Evolutionary conservation across 2,329 filamentous ascomycete genomes (phyloP), one percentile per base, ranked within the genome.

Genomic region (Cercospora zeina): DNA sequence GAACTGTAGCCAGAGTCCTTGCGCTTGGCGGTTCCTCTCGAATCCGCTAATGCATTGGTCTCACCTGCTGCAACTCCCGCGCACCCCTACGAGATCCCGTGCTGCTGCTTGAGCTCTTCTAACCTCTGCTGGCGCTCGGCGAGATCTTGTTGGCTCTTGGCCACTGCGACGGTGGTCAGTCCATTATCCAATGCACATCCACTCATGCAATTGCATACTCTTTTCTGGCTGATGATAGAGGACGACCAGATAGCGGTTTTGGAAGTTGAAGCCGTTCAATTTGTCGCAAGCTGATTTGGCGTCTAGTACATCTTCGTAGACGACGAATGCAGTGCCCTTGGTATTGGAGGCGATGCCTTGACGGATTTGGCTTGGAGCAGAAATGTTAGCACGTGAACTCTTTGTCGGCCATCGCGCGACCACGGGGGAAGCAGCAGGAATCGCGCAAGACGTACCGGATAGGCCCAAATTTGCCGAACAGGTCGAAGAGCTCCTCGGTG

Each of bases 231-330:
- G 88, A 75, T 91, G 88, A 74, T 90, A 90, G 75, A 91, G 79
- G 63, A 90, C 88, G 75, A 99, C 95, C 72, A 99, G 90, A 80
- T 99, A 99, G 77, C 95, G 90, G 81, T 93, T 96, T 83, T 99
- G 95, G 79, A 99, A 99, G 83, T 99, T 99, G 87, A 96, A 99
- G 77, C 95, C 95, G 83, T 99, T 99, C 78, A 99, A 85, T 83
- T 97, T 97, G 83, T 99, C 95, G 84, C 95, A 97, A 75, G 95
- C 95, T 80, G 92, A 89, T 83, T 99, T 99, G 70, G 95, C 93
- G 84, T 99, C 95, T 85, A 95, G 90, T 71, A 97, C 93, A 85
- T 99, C 95, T 80, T 97, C 95, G 84, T 97, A 99, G 80, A 99
- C 95, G 72, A 99, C 95, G 79, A 96, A 99, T 70, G 93, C 95